Evolutionary conservation across 2,329 filamentous ascomycete species (phyloP), one percentile per base, ranked within the genome.

Genomic region (Didymosphaeria variabile): DNA sequence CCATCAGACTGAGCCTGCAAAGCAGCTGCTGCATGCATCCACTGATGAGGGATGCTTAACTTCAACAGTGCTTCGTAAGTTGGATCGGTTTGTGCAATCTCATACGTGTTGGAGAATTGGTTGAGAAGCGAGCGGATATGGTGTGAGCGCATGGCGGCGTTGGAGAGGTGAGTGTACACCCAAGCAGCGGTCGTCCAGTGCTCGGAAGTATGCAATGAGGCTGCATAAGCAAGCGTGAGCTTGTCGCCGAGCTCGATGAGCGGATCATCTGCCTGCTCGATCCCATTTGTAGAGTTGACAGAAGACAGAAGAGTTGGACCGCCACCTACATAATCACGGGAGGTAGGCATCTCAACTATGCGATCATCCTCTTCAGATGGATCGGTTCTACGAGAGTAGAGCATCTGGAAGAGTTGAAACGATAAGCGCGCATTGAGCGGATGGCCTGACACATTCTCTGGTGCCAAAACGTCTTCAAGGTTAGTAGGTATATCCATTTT

Each of bases 11-110:
- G 90, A 79, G 93, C 93, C 77, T 91, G 90, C 15, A 94, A 84
- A 13, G 94, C 94, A 73, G 94, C 92, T 19, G 95, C 92, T 61
- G 92, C 88, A 88, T 92, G 97, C 54, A 98, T 85, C 93, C 94
- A 97, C 3, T 85, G 78, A 1, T 84, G 79, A 0, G 94, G 93
- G 45, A 98, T 87, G 64, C 87, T 86, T 56, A 94, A 86, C 34
- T 87, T 87, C 0, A 86, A 86, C 23, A 95, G 81, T 15, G 85
- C 84, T 12, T 79, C 81, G 77, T 89, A 92, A 56, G 79, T 84
- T 17, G 80, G 74, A 63, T 85, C 84, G 9, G 84, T 81, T 53
- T 89, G 84, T 3, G 85, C 81, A 8, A 89, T 86, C 10, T 79
- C 79, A 55, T 96, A 88, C 19, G 85, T 80, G 31, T 85, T 85